These are phyloP conservation scores for Polysphondylium violaceum DNA, from an alignment of 78 protist species.

Conservation along the genomic window DNA sequence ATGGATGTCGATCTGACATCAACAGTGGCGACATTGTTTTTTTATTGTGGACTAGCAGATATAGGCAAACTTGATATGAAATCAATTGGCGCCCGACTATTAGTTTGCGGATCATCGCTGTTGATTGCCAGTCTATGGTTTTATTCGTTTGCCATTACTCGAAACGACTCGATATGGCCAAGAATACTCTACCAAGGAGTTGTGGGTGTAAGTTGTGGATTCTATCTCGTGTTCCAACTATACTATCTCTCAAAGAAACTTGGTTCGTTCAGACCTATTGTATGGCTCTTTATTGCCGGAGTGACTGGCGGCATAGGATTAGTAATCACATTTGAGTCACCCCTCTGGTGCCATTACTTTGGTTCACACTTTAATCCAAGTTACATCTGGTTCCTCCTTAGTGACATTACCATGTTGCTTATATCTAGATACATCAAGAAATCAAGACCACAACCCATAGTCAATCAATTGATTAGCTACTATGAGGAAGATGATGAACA, in stretches of 20 bases:
- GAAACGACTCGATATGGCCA: not conserved
- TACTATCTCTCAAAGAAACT: not conserved
- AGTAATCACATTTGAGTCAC: not conserved
- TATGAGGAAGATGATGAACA: too few species aligned
- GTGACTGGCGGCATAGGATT: conserved; percentile 21
- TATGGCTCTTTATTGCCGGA: not conserved
- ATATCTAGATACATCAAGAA: not conserved
- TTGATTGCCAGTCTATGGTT: too few species aligned
- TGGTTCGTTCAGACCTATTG: not conserved
- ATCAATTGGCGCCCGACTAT: not conserved
- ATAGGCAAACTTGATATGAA: not conserved
- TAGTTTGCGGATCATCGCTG: too few species aligned
- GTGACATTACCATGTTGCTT: conserved; percentile 15
- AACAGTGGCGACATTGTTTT: conserved; percentile 18
- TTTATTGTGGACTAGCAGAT: conserved; percentile 31
- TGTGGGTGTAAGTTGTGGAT: conserved; percentile 3
- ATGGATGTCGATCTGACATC: conserved; percentile 28
- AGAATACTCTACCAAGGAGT: not conserved
- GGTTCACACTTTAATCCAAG: not conserved
- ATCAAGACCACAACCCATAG: too few species aligned
- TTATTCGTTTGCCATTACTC: too few species aligned
- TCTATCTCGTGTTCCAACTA: conserved; percentile 3
- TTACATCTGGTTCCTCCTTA: conserved; percentile 21
- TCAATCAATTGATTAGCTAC: too few species aligned
- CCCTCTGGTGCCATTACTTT: conserved; percentile 6